Base-by-base conservation (phyloP, 345 rosid genomes). In the Triadica sebifera region DNA sequence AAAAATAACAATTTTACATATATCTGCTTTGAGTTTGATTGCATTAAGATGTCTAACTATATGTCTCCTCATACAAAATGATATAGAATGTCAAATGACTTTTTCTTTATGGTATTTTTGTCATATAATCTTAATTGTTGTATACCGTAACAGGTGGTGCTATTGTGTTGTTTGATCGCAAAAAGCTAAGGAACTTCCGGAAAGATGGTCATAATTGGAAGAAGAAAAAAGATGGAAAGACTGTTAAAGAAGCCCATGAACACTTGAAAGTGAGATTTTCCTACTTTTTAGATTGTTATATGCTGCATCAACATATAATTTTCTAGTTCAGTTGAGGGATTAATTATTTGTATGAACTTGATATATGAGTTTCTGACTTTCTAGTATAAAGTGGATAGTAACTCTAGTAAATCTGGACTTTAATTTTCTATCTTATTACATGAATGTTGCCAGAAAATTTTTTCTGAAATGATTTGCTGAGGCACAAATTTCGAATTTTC, bases 131-230 rank as follows among this genome's bases (percentile, higher is more conserved):
- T 56, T 70, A 29, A 64, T 73, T 76, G 60, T 70, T 71, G 34
- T 70, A 50, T 71, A 29, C 73, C 79, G 72, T 77, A 70, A 49
- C 85, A 95, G 99, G 97, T 84, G 99, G 99, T 47, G 85, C 78
- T 15, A 80, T 91, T 66, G 80, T 87, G 62, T 85, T 95, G 70
- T 93, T 91, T 75, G 98, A 95, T 59, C 94, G 99, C 56, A 95
- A 91, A 89, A 91, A 87, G 96, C 89, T 95, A 70, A 90, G 99
- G 84, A 93, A 95, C 86, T 95, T 95, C 82, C 85, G 99, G 70
- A 93, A 88, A 77, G 99, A 95, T 85, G 98, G 99, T 76, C 97
- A 93, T 83, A 95, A 86, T 79, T 95, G 99, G 99, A 95, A 93
- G 87, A 95, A 93, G 96, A 95, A 95, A 80, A 91, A 90, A 38